Evolutionary conservation across 441 rosid genomes (phyloP), one percentile per base, ranked within the genome.

Genomic region (Populus hybrid): DNA sequence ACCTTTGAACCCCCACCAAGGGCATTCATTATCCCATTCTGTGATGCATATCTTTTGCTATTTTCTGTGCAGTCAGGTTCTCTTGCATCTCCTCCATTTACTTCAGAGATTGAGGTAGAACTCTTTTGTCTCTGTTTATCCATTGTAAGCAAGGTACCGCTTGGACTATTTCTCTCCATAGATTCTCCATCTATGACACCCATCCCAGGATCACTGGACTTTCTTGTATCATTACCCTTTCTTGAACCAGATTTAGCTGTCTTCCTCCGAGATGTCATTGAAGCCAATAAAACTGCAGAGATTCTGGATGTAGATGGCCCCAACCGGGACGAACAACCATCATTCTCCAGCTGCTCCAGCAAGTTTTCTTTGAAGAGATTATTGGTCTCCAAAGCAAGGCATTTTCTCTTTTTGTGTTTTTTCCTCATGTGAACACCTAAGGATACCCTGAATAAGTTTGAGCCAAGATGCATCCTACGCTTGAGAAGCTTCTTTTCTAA

Each of bases 281-380:
- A 78, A 74, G 76, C 76, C 21, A 73, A 34, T 36, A 84, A 73
- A 75, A 36, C 54, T 28, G 76, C 61, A 42, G 26, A 73, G 20
- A 74, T 76, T 79, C 76, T 84, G 78, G 93, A 86, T 57, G 92
- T 86, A 69, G 97, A 90, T 71, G 90, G 90, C 74, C 82, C 89
- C 57, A 77, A 76, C 81, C 84, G 87, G 50, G 81, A 74, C 10
- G 81, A 36, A 66, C 69, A 46, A 38, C 70, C 59, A 67, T 73
- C 77, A 76, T 75, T 66, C 57, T 80, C 87, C 73, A 84, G 77
- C 66, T 75, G 63, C 63, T 80, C 87, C 73, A 84, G 77, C 66
- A 77, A 57, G 8, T 80, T 85, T 77, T 86, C 89, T 81, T 86
- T 77, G 32, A 82, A 30, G 23, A 83, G 80, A 59, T 72, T 80